A percentile compares a stretch with the other conserved stretches of the same genome.
phyloP scores from a whole-genome alignment of 768 basidiomycete species.

The Mycena chlorophos region DNA sequence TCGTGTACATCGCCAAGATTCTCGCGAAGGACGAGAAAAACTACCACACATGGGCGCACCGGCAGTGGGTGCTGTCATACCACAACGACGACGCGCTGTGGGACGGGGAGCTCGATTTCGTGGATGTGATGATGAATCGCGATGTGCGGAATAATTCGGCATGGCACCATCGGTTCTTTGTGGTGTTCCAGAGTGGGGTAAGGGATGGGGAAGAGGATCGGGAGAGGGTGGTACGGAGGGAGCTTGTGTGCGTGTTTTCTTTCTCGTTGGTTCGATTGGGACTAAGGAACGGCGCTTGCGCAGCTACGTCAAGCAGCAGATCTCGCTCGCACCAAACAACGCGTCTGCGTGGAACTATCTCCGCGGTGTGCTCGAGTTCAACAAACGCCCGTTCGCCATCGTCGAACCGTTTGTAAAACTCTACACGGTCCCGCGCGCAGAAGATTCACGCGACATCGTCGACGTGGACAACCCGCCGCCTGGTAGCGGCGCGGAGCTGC shows the following conservation, averaged over 20 bases:
- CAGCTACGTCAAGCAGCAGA: slow-evolving; percentile 81
- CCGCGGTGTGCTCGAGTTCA: slow-evolving; percentile 74
- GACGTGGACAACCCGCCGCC: slow-evolving; percentile 79
- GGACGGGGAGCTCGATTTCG: slow-evolving; percentile 72
- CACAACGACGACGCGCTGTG: slow-evolving; percentile 77
- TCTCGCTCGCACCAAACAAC: slow-evolving; percentile 88
- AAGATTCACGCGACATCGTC: slow-evolving; percentile 43
- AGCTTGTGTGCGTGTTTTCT: slow-evolving; percentile 65
- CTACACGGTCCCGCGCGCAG: slow-evolving; percentile 49
- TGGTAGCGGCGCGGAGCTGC: slow-evolving; percentile 63
- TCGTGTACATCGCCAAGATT: slow-evolving; percentile 73
- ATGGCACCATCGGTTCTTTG: slow-evolving; percentile 95
- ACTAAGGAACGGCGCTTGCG: neutral
- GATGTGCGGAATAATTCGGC: slow-evolving; percentile 96
- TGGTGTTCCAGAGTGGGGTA: slow-evolving; percentile 71
- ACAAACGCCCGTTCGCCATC: slow-evolving; percentile 55
- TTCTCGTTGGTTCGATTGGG: slow-evolving; percentile 3
- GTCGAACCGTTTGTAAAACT: slow-evolving; percentile 62
- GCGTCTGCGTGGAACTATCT: slow-evolving; percentile 97
- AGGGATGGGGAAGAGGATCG: slow-evolving; percentile 62
- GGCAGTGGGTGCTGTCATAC: slow-evolving; percentile 90
- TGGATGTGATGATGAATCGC: slow-evolving; percentile 63
- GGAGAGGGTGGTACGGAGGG: slow-evolving; percentile 60
- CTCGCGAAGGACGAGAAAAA: slow-evolving; percentile 87
- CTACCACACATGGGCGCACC: slow-evolving; percentile 98